Evolutionary conservation across 2,329 filamentous ascomycete genomes (phyloP).

Genomic region (Esteya vermicola): DNA sequence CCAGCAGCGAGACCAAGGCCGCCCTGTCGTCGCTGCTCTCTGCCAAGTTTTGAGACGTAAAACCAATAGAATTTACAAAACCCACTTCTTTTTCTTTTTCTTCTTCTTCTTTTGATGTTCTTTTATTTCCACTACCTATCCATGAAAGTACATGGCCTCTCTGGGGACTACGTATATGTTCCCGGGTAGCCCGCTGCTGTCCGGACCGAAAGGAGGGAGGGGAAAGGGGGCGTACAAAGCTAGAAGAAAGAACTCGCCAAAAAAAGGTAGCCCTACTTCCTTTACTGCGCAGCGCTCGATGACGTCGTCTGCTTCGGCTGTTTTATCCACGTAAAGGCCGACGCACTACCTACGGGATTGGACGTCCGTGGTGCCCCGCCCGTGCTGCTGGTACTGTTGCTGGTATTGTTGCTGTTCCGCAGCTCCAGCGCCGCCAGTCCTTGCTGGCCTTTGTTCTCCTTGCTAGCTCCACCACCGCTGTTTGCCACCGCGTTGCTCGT

Average conservation of each 20-base stretch:
- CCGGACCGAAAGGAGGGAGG: too few relatives aligned
- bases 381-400: constrained; percentile 18
- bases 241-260: not conserved
- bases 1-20: constrained; percentile 52
- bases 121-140: not conserved
- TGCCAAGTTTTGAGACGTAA: not conserved
- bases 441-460: constrained; percentile 19
- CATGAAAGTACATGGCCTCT: not conserved
- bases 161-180: too few relatives aligned
- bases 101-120: not conserved
- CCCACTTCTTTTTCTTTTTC: constrained; percentile 1
- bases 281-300: constrained; percentile 20
- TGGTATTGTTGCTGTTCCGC: too few relatives aligned
- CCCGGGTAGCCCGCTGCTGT: not conserved
- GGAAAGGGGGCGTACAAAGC: too few relatives aligned
- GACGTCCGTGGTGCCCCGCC: constrained; percentile 39
- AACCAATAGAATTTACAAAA: too few relatives aligned
- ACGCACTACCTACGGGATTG: constrained; percentile 85
- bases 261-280: not conserved
- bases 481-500: constrained; percentile 19
- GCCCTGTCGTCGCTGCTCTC: constrained; percentile 51
- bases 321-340: constrained; percentile 88
- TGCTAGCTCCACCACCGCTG: constrained; percentile 16
- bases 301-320: constrained; percentile 29
- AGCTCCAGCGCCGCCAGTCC: constrained; percentile 14